Evolutionary conservation across 1,284 basidiomycete species (phyloP).

Genomic region (Cryptococcus sp.): DNA sequence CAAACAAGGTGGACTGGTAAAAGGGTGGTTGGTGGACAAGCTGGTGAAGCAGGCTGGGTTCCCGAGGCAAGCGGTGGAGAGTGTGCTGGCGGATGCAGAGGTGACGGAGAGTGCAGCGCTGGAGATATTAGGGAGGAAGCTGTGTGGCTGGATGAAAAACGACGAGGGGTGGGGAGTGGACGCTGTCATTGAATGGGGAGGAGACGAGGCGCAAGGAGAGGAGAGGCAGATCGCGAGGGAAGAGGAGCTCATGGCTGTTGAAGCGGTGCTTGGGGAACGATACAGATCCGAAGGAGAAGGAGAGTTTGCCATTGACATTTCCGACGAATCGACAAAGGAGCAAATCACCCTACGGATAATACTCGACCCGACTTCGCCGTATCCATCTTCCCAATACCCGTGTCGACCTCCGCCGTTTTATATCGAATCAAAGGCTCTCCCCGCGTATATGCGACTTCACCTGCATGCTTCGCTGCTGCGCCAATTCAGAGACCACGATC

Average conservation of each 20-base stretch:
- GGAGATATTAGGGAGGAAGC: conserved; percentile 42
- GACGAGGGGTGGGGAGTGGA: conserved; percentile 45
- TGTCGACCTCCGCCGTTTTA: conserved; percentile 65
- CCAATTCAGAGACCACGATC: conserved; percentile 51
- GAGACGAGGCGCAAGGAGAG: conserved; percentile 51
- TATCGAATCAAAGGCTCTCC: conserved; percentile 62
- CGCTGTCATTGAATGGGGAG: conserved; percentile 52
- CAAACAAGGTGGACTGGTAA: conserved; percentile 54
- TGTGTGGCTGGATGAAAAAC: conserved; percentile 47
- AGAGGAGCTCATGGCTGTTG: conserved; percentile 63
- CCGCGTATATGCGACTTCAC: conserved; percentile 80
- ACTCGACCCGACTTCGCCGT: conserved; percentile 53
- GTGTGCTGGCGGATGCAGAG: conserved; percentile 13
- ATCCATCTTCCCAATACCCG: conserved; percentile 51
- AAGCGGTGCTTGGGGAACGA: conserved; percentile 51
- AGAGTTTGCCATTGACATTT: conserved; percentile 56
- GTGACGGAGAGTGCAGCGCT: conserved; percentile 33
- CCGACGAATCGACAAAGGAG: conserved; percentile 53
- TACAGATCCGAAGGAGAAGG: conserved; percentile 36
- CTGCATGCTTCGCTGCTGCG: conserved; percentile 62
- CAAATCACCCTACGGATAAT: conserved; percentile 62
- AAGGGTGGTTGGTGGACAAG: conserved; percentile 75
- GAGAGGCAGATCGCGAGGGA: conserved; percentile 57
- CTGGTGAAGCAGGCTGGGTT: conserved; percentile 79
- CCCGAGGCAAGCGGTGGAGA: conserved; percentile 64